Percentiles rank a stretch among this genome's conserved stretches.
Evolutionary conservation across 139 green algal species (phyloP).

Genomic region (Eudorina sp.): DNA sequence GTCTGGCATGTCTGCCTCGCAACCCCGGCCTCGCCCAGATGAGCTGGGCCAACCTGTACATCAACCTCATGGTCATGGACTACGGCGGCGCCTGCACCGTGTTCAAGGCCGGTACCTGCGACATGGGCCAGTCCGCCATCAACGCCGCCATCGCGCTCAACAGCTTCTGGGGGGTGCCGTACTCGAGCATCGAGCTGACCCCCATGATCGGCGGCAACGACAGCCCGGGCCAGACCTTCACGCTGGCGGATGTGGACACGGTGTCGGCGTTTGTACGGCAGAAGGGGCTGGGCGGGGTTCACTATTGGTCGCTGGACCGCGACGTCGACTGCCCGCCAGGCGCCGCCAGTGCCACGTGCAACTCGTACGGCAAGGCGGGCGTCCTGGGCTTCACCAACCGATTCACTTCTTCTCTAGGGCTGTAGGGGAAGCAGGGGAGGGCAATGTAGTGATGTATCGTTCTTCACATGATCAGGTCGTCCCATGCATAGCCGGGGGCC

Average conservation of each 20-base stretch:
- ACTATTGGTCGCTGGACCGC: background rate
- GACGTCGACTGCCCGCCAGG: background rate
- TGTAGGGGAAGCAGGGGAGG: too few relatives aligned
- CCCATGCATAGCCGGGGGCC: too few relatives aligned
- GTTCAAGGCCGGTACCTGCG: too few relatives aligned
- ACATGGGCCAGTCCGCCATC: constrained; percentile 43
- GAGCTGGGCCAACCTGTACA: constrained; percentile 29
- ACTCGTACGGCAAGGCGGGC: background rate
- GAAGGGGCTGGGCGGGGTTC: background rate
- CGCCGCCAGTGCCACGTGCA: background rate
- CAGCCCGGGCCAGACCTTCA: constrained; percentile 5
- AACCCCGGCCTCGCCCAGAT: too few relatives aligned
- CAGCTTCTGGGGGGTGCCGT: constrained; percentile 28
- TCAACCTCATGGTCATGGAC: constrained; percentile 46
- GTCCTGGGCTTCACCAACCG: background rate
- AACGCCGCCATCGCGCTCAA: background rate
- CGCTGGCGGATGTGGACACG: background rate
- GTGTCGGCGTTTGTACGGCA: background rate
- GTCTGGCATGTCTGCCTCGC: too few relatives aligned
- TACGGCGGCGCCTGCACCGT: background rate
- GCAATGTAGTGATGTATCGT: too few relatives aligned
- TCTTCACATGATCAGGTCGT: too few relatives aligned
- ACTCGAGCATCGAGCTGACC: constrained; percentile 37
- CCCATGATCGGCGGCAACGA: constrained; percentile 50
- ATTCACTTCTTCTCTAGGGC: background rate